Percentiles rank a stretch among this genome's conserved stretches.
Evolutionary conservation across 495 filamentous ascomycete species (phyloP).

Genomic region (Talaromyces liani): DNA sequence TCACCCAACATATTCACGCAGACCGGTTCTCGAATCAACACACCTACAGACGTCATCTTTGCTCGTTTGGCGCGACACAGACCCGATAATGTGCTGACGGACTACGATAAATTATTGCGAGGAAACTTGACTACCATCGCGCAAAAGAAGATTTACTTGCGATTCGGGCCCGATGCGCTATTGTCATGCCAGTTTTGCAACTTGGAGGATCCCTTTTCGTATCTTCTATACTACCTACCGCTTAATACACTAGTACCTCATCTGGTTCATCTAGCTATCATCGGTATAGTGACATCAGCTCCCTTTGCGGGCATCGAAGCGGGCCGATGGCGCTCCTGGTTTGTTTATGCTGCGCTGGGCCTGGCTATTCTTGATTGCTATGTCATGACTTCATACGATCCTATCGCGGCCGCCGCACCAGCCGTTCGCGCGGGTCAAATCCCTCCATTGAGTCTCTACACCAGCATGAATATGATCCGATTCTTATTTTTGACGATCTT

Average conservation of each 20-base stretch:
- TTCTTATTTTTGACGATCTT: constrained; percentile 49
- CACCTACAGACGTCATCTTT: constrained; percentile 78
- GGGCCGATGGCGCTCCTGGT: constrained; percentile 59
- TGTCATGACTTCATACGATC: constrained; percentile 53
- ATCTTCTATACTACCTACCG: constrained; percentile 77
- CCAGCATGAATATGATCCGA: constrained; percentile 55
- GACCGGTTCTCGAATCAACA: constrained; percentile 78
- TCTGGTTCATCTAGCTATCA: constrained; percentile 60
- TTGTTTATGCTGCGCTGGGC: constrained; percentile 53
- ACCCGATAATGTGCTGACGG: constrained; percentile 43
- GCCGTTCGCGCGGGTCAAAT: constrained; percentile 28
- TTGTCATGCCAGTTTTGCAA: constrained; percentile 74
- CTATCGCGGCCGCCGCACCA: constrained; percentile 36
- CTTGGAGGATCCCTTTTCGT: constrained; percentile 61
- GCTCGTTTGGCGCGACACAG: constrained; percentile 62
- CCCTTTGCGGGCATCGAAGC: constrained; percentile 49
- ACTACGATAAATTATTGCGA: constrained; percentile 55
- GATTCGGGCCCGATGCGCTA: constrained; percentile 67
- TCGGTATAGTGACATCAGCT: constrained; percentile 57
- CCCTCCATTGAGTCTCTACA: constrained; percentile 50
- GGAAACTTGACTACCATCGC: constrained; percentile 61
- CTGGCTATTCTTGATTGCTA: constrained; percentile 61
- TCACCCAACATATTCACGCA: constrained; percentile 68
- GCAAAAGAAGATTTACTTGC: constrained; percentile 71
- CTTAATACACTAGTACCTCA: constrained; percentile 62